Evolutionary conservation across 805 yeast genomes (phyloP), one percentile per base, ranked within the genome.

Genomic region (Zygotorulaspora florentina): DNA sequence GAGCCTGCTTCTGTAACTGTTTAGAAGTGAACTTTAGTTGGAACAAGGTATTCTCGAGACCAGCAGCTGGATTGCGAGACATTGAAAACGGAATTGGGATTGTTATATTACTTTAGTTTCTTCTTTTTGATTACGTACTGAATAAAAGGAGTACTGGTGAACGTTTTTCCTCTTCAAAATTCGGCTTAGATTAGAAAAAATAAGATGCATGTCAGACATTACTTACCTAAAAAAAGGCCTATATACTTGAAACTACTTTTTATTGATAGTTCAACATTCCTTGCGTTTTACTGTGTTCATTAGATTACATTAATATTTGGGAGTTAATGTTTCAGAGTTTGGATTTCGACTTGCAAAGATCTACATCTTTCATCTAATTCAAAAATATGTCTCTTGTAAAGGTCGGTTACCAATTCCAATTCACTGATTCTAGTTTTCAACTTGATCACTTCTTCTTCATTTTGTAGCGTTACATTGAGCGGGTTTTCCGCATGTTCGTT

Each of bases 1-100:
- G 76, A 1, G 98, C 91, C 67, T 93, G 99, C 64, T 90, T 78
- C 56, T 81, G 85, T 47, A 93, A 74, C 71, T 87, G 96, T 66
- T 93, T 93, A 1, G 98, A 91, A 2, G 99, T 93, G 67, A 93
- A 93, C 73, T 80, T 65, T 18, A 66, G 50, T 40, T 65, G 68
- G 39, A 66, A 66, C 13, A 66, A 50, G 5, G 70, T 66, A 35
- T 65, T 66, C 33, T 65, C 66, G 39, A 66, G 48, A 28, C 64
- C 65, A 16, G 59, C 64, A 9, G 61, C 47, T 6, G 60, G 52
- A 40, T 59, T 62, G 43, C 66, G 62, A 12, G 64, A 61, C 66
- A 64, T 64, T 40, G 17, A 23, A 16, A 20, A 10, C 12, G 28
- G 25, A 12, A 2, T 18, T 18, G 26, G 27, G 29, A 4, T 7